Evolutionary conservation across 192 early-diverging fungal genomes (phyloP).

Genomic region (Linnemannia hyalina): DNA sequence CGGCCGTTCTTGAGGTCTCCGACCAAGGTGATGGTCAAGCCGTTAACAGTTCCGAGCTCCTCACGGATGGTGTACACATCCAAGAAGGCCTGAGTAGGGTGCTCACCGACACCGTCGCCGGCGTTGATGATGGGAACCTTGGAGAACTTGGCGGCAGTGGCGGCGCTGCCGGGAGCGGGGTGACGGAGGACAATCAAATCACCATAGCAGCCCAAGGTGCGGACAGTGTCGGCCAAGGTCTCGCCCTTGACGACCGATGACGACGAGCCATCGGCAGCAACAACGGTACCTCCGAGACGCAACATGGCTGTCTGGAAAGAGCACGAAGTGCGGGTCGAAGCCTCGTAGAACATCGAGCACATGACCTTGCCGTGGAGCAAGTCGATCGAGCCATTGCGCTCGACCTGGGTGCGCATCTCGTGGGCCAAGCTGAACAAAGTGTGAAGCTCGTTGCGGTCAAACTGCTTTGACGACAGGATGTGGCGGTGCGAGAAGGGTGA

Average conservation of each 20-base stretch:
- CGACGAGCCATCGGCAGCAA: constrained; percentile 84
- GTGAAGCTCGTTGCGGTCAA: constrained; percentile 94
- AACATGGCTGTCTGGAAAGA: constrained; percentile 97
- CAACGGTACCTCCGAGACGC: constrained; percentile 92
- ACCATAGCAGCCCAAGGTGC: constrained; percentile 92
- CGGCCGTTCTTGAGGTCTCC: constrained; percentile 98
- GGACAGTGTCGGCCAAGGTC: constrained; percentile 93
- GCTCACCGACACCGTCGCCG: constrained; percentile 97
- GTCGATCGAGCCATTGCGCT: constrained; percentile 88
- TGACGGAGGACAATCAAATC: constrained; percentile 95
- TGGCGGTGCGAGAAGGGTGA: constrained; percentile 96
- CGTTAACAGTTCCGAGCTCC: constrained; percentile 97
- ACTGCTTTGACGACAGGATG: constrained; percentile 92
- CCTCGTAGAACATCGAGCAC: constrained; percentile 97
- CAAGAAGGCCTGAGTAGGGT: constrained; percentile 98
- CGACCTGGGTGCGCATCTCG: constrained; percentile 96
- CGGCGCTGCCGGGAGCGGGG: constrained; percentile 88
- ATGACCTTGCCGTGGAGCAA: constrained; percentile 92
- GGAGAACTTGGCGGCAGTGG: constrained; percentile 87
- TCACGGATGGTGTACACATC: constrained; percentile 80
- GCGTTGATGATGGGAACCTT: constrained; percentile 96
- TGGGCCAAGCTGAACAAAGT: constrained; percentile 95
- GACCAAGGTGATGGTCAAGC: constrained; percentile 94
- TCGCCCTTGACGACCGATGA: constrained; percentile 98
- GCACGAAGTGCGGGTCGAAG: constrained; percentile 92